phyloP scores from a whole-genome alignment of 768 basidiomycete genomes.

The Daedaleopsis nitida region DNA sequence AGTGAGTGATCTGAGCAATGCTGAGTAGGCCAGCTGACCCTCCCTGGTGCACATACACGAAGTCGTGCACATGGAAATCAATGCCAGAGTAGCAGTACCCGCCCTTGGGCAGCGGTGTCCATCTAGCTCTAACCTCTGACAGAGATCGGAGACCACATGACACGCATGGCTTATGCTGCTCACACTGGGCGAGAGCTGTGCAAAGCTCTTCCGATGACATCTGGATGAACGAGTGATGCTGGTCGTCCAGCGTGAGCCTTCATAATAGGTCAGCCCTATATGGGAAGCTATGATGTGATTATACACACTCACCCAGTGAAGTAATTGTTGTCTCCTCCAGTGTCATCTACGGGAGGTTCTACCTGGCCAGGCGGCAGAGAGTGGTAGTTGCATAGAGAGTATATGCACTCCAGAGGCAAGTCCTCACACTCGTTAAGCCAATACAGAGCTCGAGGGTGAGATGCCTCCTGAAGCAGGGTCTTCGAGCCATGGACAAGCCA shows the following conservation, averaged over 20 bases:
- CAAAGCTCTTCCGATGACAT: constrained; percentile 39
- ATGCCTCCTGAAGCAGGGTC: constrained; percentile 65
- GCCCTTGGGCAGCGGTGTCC: constrained; percentile 32
- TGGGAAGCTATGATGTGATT: too few relatives aligned
- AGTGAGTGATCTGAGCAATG: constrained; percentile 57
- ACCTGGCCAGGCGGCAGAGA: constrained; percentile 42
- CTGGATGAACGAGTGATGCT: constrained; percentile 47
- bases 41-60: constrained; percentile 51
- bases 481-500: constrained; percentile 71
- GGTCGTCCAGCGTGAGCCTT: constrained; percentile 56
- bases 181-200: constrained; percentile 28
- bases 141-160: constrained; percentile 44
- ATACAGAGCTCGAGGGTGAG: constrained; percentile 63
- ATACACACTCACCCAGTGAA: constrained; percentile 52
- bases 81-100: constrained; percentile 45
- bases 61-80: constrained; percentile 60
- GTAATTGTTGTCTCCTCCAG: constrained; percentile 48
- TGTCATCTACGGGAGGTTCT: constrained; percentile 49
- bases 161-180: constrained; percentile 46
- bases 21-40: constrained; percentile 38
- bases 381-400: constrained; percentile 55
- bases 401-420: constrained; percentile 55
- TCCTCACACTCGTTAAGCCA: constrained; percentile 59
- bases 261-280: background rate
- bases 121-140: constrained; percentile 25